A percentile compares a stretch with the other conserved stretches of the same genome.
phyloP scores from a whole-genome alignment of 345 rosid genomes.

The Gossypium mustelinum region DNA sequence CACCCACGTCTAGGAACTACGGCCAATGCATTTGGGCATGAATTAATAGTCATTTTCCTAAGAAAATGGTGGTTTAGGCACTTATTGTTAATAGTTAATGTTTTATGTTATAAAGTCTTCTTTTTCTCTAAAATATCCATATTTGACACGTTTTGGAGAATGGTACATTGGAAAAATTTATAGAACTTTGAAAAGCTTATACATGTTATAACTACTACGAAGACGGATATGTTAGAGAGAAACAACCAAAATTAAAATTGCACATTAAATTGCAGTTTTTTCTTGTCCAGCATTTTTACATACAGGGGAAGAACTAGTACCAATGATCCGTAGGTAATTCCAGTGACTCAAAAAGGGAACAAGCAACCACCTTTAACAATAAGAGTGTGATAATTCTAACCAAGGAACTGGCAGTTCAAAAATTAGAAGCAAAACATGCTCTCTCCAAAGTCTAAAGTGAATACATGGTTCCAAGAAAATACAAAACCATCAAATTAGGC shows the following conservation, averaged over 20 bases:
- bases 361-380: not conserved
- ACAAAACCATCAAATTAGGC: constrained; percentile 18
- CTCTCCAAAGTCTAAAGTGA: not conserved
- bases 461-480: not conserved
- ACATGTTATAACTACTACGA: not conserved
- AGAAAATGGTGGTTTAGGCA: no score
- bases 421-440: constrained; percentile 18
- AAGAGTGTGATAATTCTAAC: not conserved
- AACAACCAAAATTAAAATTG: not conserved
- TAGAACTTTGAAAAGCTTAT: no score
- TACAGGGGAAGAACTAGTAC: no score
- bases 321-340: not conserved
- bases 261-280: not conserved
- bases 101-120: no score
- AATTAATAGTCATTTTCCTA: no score
- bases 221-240: not conserved
- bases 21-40: no score
- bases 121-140: no score
- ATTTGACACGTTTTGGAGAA: no score
- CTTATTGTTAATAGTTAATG: no score
- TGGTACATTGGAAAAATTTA: no score
- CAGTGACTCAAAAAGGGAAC: not conserved
- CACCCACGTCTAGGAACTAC: no score
- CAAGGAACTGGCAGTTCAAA: constrained; percentile 13
- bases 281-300: not conserved